phyloP scores from a whole-genome alignment of 2,329 filamentous ascomycete species.

The Fusarium sp. region DNA sequence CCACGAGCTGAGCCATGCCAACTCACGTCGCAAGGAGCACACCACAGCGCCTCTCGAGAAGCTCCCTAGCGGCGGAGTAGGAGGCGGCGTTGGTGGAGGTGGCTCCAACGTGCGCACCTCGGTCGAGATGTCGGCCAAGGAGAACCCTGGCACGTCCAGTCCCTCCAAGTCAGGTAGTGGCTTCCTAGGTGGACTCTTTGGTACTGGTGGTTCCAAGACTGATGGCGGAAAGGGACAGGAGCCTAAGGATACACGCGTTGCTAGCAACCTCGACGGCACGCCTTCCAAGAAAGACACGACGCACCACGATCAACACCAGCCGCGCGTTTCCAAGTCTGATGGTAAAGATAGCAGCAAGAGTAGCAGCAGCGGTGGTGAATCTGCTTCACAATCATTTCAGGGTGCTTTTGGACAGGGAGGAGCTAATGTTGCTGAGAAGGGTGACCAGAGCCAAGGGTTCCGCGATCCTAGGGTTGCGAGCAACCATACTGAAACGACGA shows the following conservation, averaged over 20 bases:
- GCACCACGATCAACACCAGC: constrained; percentile 22
- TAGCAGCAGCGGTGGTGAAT: background rate
- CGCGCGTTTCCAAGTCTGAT: constrained; percentile 17
- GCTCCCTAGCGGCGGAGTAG: constrained; percentile 51
- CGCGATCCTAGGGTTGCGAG: constrained; percentile 30
- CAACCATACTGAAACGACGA: constrained; percentile 27
- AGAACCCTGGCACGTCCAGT: constrained; percentile 20
- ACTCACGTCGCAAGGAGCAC: constrained; percentile 36
- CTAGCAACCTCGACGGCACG: constrained; percentile 33
- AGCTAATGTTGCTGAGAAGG: constrained; percentile 13
- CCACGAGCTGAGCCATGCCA: constrained; percentile 44
- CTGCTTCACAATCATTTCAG: constrained; percentile 5
- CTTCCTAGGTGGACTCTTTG: constrained; percentile 41
- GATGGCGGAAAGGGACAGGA: constrained; percentile 22
- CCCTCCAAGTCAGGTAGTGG: constrained; percentile 11
- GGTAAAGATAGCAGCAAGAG: background rate
- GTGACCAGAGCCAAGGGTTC: constrained; percentile 25
- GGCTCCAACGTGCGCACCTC: constrained; percentile 45
- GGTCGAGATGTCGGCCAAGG: constrained; percentile 44
- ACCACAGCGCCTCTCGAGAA: constrained; percentile 47
- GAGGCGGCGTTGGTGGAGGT: constrained; percentile 49
- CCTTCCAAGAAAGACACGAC: constrained; percentile 25
- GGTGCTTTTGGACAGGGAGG: constrained; percentile 28
- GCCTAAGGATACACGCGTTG: constrained; percentile 34
- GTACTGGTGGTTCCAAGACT: constrained; percentile 37